Conservation (phyloP, 2,329 filamentous ascomycete genomes). For the Hypomyces rosellus region DNA sequence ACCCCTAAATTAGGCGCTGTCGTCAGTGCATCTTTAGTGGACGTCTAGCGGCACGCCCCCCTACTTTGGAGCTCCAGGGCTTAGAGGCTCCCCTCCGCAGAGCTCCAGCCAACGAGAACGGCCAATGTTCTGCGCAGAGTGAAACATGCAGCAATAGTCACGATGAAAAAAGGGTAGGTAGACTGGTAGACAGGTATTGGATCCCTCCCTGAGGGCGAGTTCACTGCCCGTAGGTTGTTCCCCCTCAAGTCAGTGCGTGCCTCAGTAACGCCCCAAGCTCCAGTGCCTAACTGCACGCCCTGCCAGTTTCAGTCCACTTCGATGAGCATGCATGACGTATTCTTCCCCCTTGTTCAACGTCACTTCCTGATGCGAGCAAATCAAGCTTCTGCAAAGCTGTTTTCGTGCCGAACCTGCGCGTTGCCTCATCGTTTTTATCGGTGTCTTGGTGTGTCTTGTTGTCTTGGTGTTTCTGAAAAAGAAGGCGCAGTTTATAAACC, state of each 20-base stretch:
- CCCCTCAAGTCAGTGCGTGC: no score
- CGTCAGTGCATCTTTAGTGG: neutral
- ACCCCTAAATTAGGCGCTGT: neutral
- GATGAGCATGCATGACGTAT: slow-evolving; percentile 25
- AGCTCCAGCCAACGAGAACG: no score
- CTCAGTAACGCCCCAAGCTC: neutral
- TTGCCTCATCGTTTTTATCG: neutral
- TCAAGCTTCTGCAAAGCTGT: slow-evolving; percentile 12
- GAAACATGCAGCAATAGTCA: no score
- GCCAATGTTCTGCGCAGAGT: no score
- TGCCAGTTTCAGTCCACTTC: neutral
- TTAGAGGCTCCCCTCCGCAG: no score
- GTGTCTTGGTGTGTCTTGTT: neutral
- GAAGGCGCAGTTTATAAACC: slow-evolving; percentile 15
- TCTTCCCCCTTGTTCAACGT: slow-evolving; percentile 28
- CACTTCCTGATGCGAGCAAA: slow-evolving; percentile 19
- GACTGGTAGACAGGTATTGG: no score
- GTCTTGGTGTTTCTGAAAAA: neutral
- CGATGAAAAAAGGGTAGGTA: no score
- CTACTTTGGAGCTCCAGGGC: no score
- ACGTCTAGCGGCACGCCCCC: neutral
- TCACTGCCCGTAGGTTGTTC: neutral
- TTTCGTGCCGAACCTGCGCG: no score
- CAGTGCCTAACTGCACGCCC: neutral
- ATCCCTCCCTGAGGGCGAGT: no score